phyloP scores from a whole-genome alignment of 139 green algal species.

The Monoraphidium neglectum region DNA sequence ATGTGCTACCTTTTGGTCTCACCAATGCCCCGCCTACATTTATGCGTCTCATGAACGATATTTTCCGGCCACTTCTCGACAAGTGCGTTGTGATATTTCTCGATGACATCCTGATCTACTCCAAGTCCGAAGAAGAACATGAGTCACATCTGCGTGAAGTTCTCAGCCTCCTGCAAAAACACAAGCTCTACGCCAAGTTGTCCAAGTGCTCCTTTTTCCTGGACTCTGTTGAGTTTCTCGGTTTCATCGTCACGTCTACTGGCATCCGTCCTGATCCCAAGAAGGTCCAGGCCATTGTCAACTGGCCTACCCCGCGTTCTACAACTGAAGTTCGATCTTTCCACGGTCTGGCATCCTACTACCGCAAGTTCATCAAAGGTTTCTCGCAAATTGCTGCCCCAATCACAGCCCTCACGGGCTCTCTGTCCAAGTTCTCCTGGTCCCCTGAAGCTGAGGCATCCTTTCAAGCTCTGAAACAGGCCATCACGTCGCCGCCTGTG shows the following conservation, averaged over 20 bases:
- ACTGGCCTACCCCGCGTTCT: too few species aligned
- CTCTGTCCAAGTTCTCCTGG: too few species aligned
- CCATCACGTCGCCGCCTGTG: too few species aligned
- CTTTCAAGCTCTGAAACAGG: too few species aligned
- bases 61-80: constrained; percentile 40
- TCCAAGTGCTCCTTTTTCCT: constrained; percentile 49
- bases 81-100: constrained; percentile 56
- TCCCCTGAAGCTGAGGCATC: too few species aligned
- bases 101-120: constrained; percentile 59
- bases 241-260: constrained; percentile 36
- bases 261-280: constrained; percentile 24
- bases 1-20: constrained; percentile 31
- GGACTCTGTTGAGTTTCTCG: constrained; percentile 39
- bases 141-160: constrained; percentile 36
- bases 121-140: constrained; percentile 41
- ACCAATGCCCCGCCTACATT: constrained; percentile 37
- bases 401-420: too few species aligned
- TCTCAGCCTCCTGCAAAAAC: constrained; percentile 29
- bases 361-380: too few species aligned
- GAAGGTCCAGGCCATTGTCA: constrained; percentile 27
- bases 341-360: too few species aligned
- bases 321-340: too few species aligned
- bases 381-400: too few species aligned
- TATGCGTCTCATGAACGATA: constrained; percentile 47
- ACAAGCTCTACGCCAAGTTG: constrained; percentile 46